Evolutionary conservation across 2,329 filamentous ascomycete species (phyloP).

Genomic region (Aspergillus melleus): DNA sequence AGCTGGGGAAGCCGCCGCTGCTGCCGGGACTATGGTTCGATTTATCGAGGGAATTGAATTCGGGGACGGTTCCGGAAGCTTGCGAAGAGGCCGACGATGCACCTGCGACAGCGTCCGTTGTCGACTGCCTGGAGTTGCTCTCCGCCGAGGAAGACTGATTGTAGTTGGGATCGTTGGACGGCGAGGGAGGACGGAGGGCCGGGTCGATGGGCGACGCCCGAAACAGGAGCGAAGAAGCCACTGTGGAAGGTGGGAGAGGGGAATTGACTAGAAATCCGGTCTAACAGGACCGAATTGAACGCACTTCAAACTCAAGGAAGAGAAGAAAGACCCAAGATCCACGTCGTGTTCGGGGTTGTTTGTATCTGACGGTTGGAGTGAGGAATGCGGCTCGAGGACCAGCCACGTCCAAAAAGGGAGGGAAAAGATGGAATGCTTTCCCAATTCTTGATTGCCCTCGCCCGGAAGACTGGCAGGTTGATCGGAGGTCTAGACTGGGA

Average conservation of each 20-base stretch:
- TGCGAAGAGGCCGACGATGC: slow-evolving; percentile 56
- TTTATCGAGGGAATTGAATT: slow-evolving; percentile 32
- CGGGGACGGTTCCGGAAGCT: slow-evolving; percentile 39
- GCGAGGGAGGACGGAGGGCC: slow-evolving; percentile 47
- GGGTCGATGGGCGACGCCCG: slow-evolving; percentile 60
- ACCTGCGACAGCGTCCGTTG: slow-evolving; percentile 44
- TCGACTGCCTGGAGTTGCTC: slow-evolving; percentile 49
- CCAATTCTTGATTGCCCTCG: slow-evolving; percentile 4
- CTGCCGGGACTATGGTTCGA: slow-evolving; percentile 23
- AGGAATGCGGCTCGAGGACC: slow-evolving; percentile 17
- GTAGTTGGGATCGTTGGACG: slow-evolving; percentile 43
- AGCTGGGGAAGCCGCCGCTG: slow-evolving; percentile 30
- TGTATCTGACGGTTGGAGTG: slow-evolving; percentile 5
- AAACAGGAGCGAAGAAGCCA: slow-evolving; percentile 60
- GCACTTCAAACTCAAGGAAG: slow-evolving; percentile 1
- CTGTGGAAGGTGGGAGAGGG: slow-evolving; percentile 57
- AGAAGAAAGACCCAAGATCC: background rate
- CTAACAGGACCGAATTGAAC: slow-evolving; percentile 38
- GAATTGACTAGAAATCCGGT: slow-evolving; percentile 35
- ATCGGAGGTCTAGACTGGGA: background rate
- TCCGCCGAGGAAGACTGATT: slow-evolving; percentile 48
- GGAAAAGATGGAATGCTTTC: slow-evolving; percentile 17
- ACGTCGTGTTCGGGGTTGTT: background rate
- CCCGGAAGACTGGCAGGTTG: slow-evolving; percentile 6
- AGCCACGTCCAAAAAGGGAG: slow-evolving; percentile 26